Percentiles rank a stretch among this genome's conserved stretches.
phyloP scores from a whole-genome alignment of 2,329 filamentous ascomycete genomes.

The Fusarium subtropicale region DNA sequence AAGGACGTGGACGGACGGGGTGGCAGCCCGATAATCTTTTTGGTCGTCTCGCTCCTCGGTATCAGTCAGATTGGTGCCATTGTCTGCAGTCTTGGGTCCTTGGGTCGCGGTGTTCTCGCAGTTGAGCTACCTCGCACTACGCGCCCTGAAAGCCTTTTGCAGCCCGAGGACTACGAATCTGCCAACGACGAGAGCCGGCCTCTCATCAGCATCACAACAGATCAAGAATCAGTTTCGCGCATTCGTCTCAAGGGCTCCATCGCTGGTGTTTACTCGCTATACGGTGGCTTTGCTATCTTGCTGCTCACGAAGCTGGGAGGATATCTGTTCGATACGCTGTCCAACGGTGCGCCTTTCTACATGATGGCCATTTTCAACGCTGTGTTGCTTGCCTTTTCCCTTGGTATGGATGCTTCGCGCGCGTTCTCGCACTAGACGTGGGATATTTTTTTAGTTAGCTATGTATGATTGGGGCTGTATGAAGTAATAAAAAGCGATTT shows the following conservation, averaged over 20 bases:
- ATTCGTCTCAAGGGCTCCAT: conserved; percentile 88
- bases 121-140: conserved; percentile 54
- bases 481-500: conserved; percentile 37
- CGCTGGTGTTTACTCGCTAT: conserved; percentile 92
- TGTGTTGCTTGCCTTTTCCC: conserved; percentile 69
- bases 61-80: conserved; percentile 97
- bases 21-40: conserved; percentile 75
- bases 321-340: conserved; percentile 81
- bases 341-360: conserved; percentile 86
- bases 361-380: conserved; percentile 93
- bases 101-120: conserved; percentile 81
- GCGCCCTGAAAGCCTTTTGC: conserved; percentile 44
- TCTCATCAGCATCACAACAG: conserved; percentile 51
- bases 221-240: conserved; percentile 56
- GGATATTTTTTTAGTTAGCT: neutral
- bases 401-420: conserved; percentile 62
- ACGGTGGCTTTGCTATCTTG: conserved; percentile 89
- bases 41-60: conserved; percentile 83
- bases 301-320: conserved; percentile 93
- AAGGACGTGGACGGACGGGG: conserved; percentile 72
- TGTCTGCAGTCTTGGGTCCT: conserved; percentile 90
- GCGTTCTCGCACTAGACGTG: conserved; percentile 49
- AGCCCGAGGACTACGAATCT: conserved; percentile 55
- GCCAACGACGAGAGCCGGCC: conserved; percentile 55
- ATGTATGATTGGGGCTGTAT: conserved; percentile 15